Base-by-base conservation (phyloP, 441 rosid species). In the Eruca vesicaria region DNA sequence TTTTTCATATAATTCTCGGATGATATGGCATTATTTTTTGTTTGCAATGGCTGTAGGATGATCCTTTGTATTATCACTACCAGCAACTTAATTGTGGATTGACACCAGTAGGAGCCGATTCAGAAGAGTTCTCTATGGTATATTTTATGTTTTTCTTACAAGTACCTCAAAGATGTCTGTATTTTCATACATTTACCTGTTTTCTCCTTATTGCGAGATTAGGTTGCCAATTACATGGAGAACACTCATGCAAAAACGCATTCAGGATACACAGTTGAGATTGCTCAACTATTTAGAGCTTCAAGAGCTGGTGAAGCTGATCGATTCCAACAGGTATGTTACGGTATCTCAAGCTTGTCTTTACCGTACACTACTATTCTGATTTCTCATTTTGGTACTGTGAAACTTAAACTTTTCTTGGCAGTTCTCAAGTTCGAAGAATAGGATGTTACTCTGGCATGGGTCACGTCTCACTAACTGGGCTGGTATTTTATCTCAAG, bases 401-500 rank as follows among this genome's bases (percentile, higher is more conserved):
- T 50, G 33, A 66, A 28, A 64, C 21, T 43, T 36, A 29, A 28
- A 60, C 16, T 29, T 65, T 52, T 66, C 26, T 74, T 69, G 65
- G 62, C 86, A 94, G 97, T 92, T 87, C 75, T 85, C 90, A 32
- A 63, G 67, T 55, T 79, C 79, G 12, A 77, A 83, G 70, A 94
- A 92, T 75, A 87, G 90, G 79, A 88, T 87, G 99, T 86, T 94
- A 76, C 81, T 94, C 52, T 94, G 97, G 99, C 98, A 94, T 78
- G 99, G 98, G 69, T 92, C 98, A 66, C 90, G 89, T 71, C 99
- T 94, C 81, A 78, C 97, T 70, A 92, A 92, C 83, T 94, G 97
- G 99, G 82, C 86, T 26, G 98, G 99, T 76, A 90, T 94, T 82
- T 86, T 94, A 75, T 94, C 97, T 60, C 99, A 92, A 94, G 97